phyloP scores from a whole-genome alignment of 164 flowering plant genomes.

The Nymphaea colorata region DNA sequence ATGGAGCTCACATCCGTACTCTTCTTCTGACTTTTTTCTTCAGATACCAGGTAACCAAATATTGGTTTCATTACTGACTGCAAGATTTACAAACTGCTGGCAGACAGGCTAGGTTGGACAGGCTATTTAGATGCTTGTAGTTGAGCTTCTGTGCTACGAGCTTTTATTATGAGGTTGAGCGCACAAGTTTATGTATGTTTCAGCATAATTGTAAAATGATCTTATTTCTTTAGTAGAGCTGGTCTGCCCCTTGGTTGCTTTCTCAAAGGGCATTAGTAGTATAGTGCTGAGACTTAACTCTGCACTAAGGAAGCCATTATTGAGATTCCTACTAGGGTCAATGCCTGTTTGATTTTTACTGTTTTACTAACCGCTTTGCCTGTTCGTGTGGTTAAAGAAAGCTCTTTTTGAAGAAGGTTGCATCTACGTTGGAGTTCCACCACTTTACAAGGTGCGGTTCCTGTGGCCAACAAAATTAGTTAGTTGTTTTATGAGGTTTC shows the following conservation, averaged over 20 bases:
- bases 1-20: conserved; percentile 98
- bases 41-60: conserved; percentile 81
- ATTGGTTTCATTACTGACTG: neutral
- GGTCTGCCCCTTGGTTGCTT: too few relatives aligned
- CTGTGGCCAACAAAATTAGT: neutral
- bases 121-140: neutral
- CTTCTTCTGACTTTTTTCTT: conserved; percentile 88
- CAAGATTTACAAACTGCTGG: neutral
- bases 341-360: too few relatives aligned
- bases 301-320: neutral
- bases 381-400: conserved; percentile 38
- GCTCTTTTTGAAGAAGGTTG: conserved; percentile 90
- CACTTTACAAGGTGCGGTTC: conserved; percentile 67
- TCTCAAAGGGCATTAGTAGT: neutral
- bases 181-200: too few relatives aligned
- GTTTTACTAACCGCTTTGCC: neutral
- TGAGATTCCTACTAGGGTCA: neutral
- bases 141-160: neutral
- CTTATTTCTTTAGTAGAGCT: too few relatives aligned
- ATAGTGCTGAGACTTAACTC: neutral
- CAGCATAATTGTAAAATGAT: too few relatives aligned
- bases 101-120: neutral
- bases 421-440: conserved; percentile 97
- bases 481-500: neutral
- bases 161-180: too few relatives aligned